Evolutionary conservation across 495 filamentous ascomycete genomes (phyloP), one percentile per base, ranked within the genome.

Genomic region (Collariella sp.): DNA sequence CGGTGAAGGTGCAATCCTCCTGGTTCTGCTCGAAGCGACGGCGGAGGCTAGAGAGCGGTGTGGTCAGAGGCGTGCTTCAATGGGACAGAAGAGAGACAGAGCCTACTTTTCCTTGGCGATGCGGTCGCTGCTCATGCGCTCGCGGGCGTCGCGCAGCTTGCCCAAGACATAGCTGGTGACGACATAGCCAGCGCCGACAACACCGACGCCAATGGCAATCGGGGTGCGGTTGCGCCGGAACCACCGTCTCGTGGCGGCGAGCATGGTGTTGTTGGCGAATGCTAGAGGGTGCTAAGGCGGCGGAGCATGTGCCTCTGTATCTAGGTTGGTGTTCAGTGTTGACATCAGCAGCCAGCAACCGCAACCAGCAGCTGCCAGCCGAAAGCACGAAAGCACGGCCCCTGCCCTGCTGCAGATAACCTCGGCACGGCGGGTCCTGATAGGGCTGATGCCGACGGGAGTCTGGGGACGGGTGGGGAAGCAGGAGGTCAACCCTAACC

Each of bases 1-100:
- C 88, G n/a, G 93, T 98, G 68, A 88, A 95, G 43, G 90, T 95
- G 69, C 93, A 98, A 70, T 97, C 94, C 66, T 95, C 91, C 62
- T 98, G 93, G 64, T 98, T 97, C 68, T 97, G 93, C 67, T 96
- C 87, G 74, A 98, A 98, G 59, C 93, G 85, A 51, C 93, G 86
- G 43, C 90, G 88, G 58, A 98, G 77, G 71, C 93, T 97, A 56
- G 13, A 38, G 36, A 16, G 35, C 20, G 29, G 34, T 55, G 60
- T 58, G 59, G 62, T 56, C 35, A 43, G 52, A n/a, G n/a, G n/a
- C n/a, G n/a, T n/a, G n/a, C n/a, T n/a, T n/a, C n/a, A n/a, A n/a
- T n/a, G n/a, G n/a, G n/a, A n/a, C n/a, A n/a, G n/a, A n/a, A n/a
- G n/a, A n/a, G n/a, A n/a, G n/a, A n/a, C n/a, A n/a, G n/a, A n/a